These are phyloP conservation scores for Suillus decipiens DNA, from an alignment of 768 basidiomycete species.

Conservation along the genomic window DNA sequence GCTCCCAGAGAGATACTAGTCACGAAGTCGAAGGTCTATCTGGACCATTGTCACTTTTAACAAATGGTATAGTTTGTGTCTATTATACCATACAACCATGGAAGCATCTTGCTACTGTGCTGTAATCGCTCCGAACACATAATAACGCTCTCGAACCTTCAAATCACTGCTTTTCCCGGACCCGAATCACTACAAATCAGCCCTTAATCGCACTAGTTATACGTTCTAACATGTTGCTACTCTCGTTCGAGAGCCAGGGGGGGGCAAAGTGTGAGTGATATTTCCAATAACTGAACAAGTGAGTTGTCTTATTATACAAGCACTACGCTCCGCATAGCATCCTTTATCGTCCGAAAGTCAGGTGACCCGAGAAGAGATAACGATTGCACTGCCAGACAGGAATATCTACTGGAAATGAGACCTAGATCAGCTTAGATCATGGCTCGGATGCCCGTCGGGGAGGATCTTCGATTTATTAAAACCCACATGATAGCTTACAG, in stretches of 20 bases:
- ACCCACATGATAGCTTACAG: background rate
- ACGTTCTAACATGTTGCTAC: background rate
- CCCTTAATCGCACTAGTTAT: background rate
- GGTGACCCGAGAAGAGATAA: background rate
- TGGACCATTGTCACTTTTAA: background rate
- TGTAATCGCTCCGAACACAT: background rate
- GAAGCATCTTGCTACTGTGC: background rate
- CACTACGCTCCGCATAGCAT: background rate
- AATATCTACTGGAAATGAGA: background rate
- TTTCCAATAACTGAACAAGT: background rate
- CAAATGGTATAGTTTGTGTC: background rate
- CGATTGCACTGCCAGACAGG: background rate
- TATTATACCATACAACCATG: background rate
- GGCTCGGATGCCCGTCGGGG: background rate
- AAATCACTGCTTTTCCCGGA: background rate
- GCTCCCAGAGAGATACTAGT: no score
- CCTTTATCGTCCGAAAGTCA: conserved; percentile 1
- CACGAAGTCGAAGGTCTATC: background rate
- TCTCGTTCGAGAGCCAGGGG: background rate
- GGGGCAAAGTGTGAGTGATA: background rate
- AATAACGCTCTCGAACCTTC: background rate
- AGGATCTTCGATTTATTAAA: background rate
- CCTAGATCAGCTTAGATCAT: background rate
- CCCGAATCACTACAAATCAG: background rate
- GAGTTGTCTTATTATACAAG: no score